Conservation (phyloP, 2,329 filamentous ascomycete species). For the Exserohilum rostratum region DNA sequence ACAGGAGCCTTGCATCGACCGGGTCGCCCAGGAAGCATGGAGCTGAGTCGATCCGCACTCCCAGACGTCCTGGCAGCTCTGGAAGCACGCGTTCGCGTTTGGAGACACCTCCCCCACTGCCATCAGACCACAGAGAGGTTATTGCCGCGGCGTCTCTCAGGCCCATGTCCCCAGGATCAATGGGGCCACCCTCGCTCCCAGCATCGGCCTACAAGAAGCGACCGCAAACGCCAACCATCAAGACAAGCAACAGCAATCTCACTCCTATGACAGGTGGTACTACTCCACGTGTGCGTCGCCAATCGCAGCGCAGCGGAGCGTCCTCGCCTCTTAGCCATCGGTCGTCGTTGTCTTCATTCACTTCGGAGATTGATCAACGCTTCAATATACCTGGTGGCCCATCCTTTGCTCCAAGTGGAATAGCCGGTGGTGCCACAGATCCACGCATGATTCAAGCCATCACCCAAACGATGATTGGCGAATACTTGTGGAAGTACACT, state of each 20-base stretch:
- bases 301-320: conserved; percentile 55
- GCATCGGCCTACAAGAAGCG: conserved; percentile 71
- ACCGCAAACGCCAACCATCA: conserved; percentile 50
- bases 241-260: conserved; percentile 52
- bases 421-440: conserved; percentile 74
- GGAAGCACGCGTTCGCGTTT: conserved; percentile 65
- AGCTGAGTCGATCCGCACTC: conserved; percentile 38
- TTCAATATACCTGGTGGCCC: conserved; percentile 70
- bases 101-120: conserved; percentile 72
- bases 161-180: conserved; percentile 54
- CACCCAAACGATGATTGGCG: conserved; percentile 99
- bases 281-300: conserved; percentile 59
- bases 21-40: conserved; percentile 44
- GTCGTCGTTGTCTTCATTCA: conserved; percentile 94
- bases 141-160: conserved; percentile 78
- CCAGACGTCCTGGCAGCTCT: conserved; percentile 72
- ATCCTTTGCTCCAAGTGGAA: conserved; percentile 60
- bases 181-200: conserved; percentile 85
- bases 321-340: conserved; percentile 65
- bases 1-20: conserved; percentile 41
- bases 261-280: conserved; percentile 57
- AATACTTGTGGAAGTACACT: conserved; percentile 99
- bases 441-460: conserved; percentile 99
- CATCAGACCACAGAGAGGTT: conserved; percentile 78
- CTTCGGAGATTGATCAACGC: conserved; percentile 86